Evolutionary conservation across 2,329 filamentous ascomycete species (phyloP).

Genomic region (Phialophora verrucosa): DNA sequence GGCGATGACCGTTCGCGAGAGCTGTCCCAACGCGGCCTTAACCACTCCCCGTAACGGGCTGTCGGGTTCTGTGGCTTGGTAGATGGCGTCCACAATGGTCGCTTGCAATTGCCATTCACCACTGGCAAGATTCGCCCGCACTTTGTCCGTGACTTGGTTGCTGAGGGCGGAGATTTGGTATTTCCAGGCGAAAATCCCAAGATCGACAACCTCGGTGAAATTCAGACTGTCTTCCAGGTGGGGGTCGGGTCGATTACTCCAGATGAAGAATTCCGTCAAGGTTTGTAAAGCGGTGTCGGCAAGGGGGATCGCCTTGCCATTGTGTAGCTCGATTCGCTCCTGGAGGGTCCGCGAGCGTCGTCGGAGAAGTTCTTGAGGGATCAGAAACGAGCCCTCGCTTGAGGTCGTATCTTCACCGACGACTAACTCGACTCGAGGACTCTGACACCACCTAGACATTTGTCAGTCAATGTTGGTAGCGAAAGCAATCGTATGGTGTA

Average conservation of each 20-base stretch:
- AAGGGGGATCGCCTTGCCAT: conserved; percentile 11
- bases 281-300: conserved; percentile 19
- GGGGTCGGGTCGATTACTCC: conserved; percentile 24
- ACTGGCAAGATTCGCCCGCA: conserved; percentile 30
- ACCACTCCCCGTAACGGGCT: conserved; percentile 34
- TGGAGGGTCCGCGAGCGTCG: conserved; percentile 31
- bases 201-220: conserved; percentile 27
- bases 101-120: conserved; percentile 30
- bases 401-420: conserved; percentile 10
- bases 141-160: conserved; percentile 34
- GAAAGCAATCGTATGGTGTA: neutral
- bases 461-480: neutral
- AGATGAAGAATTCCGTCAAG: conserved; percentile 34
- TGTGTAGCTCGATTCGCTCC: conserved; percentile 6
- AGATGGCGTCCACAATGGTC: conserved; percentile 30
- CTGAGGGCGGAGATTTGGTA: conserved; percentile 33
- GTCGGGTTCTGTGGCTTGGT: conserved; percentile 23
- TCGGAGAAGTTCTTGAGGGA: conserved; percentile 29
- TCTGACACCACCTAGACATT: conserved; percentile 30
- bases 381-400: conserved; percentile 2
- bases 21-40: conserved; percentile 29
- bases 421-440: conserved; percentile 21
- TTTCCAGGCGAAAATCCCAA: conserved; percentile 32
- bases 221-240: conserved; percentile 21
- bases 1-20: conserved; percentile 14